Conservation (phyloP, 768 basidiomycete genomes). For the Pleurotus citrinopileatus region DNA sequence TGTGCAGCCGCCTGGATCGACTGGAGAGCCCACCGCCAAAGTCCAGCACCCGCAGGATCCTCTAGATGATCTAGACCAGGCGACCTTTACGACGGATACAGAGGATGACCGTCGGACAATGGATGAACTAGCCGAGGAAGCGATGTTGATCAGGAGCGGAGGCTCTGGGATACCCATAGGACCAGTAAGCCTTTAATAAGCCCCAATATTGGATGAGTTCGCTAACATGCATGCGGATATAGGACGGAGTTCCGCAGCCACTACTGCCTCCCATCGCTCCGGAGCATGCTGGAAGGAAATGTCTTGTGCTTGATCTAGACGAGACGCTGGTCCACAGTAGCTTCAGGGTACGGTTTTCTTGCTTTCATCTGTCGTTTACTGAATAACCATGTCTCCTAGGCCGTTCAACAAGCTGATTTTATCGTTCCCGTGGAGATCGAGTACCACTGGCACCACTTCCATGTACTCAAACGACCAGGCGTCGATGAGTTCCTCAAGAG, state of each 20-base stretch:
- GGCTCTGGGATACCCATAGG: conserved; percentile 95
- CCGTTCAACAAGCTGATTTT: conserved; percentile 64
- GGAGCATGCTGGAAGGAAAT: conserved; percentile 72
- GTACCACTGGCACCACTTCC: conserved; percentile 96
- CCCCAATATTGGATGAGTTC: not conserved
- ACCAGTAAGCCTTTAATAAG: conserved; percentile 53
- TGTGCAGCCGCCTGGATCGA: conserved; percentile 87
- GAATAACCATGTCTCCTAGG: not conserved
- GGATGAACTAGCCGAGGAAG: conserved; percentile 86
- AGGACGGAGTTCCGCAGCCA: conserved; percentile 77
- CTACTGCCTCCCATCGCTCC: conserved; percentile 65
- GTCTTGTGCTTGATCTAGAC: conserved; percentile 82
- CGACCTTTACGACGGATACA: conserved; percentile 69
- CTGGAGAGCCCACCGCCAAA: conserved; percentile 33
- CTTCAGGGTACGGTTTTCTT: conserved; percentile 63
- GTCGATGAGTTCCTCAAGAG: conserved; percentile 95
- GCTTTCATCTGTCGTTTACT: not conserved
- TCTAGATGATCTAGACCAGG: conserved; percentile 59
- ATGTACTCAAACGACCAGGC: conserved; percentile 96
- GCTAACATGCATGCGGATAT: conserved; percentile 9
- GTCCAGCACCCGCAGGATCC: not conserved
- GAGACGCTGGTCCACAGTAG: conserved; percentile 87
- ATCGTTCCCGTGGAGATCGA: conserved; percentile 98
- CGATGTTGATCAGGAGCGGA: conserved; percentile 82
- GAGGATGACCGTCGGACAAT: conserved; percentile 48